Evolutionary conservation across 2,329 filamentous ascomycete genomes (phyloP).

Genomic region (Aureobasidium sp.): DNA sequence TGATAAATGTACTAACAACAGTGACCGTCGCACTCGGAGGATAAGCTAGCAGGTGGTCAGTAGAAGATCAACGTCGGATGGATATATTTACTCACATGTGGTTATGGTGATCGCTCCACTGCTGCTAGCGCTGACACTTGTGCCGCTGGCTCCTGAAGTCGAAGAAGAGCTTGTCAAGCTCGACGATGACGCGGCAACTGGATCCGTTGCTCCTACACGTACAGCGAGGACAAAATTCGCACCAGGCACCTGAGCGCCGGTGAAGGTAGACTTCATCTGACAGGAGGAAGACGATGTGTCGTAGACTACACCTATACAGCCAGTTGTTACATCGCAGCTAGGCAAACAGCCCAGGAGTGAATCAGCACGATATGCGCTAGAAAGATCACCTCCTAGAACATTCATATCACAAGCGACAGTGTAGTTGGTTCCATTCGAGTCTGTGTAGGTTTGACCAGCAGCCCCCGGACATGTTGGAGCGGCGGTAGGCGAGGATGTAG

Average conservation of each 20-base stretch:
- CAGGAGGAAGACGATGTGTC: conserved; percentile 17
- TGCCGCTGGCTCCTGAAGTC: background rate
- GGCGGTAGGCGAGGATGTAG: background rate
- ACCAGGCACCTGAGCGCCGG: conserved; percentile 13
- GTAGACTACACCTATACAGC: conserved; percentile 21
- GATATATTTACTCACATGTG: background rate
- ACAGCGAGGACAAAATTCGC: background rate
- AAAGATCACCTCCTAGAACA: conserved; percentile 19
- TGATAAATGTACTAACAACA: background rate
- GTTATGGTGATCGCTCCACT: conserved; percentile 6
- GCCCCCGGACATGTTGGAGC: conserved; percentile 19
- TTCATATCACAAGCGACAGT: conserved; percentile 19
- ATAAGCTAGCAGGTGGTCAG: conserved; percentile 6
- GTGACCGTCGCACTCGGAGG: conserved; percentile 15
- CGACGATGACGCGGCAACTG: background rate
- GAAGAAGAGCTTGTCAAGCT: background rate
- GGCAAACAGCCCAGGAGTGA: conserved; percentile 19
- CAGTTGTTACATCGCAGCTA: conserved; percentile 18
- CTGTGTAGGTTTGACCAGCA: conserved; percentile 19
- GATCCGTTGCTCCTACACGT: background rate
- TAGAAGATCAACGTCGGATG: background rate
- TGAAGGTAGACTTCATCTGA: conserved; percentile 21
- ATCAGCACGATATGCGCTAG: conserved; percentile 15
- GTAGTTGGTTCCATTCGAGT: conserved; percentile 18
- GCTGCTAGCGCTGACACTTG: background rate